These are phyloP conservation scores for Leccinum cinnamomeum DNA, from an alignment of 1,284 basidiomycete genomes.

Conservation along the genomic window DNA sequence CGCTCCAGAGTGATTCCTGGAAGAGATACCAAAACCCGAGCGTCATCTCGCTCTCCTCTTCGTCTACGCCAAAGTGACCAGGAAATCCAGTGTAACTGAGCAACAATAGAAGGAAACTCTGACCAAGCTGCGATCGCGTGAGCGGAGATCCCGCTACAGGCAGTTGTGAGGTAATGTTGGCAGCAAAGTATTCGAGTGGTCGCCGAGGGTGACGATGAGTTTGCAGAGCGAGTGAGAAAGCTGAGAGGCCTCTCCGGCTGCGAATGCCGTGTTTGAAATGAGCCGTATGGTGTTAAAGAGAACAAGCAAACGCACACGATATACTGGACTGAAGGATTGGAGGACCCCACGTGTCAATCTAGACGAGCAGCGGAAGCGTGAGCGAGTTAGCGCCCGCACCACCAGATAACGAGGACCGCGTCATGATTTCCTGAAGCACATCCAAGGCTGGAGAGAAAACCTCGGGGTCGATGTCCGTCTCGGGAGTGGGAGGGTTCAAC, in stretches of 20 bases:
- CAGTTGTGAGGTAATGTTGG: constrained; percentile 53
- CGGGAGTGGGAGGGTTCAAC: constrained; percentile 29
- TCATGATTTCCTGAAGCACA: constrained; percentile 74
- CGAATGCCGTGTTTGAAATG: not conserved
- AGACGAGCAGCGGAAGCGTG: constrained; percentile 80
- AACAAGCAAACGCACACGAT: constrained; percentile 34
- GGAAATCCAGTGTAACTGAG: constrained; percentile 74
- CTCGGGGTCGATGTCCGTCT: constrained; percentile 43
- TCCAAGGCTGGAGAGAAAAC: constrained; percentile 67
- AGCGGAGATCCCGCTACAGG: constrained; percentile 31
- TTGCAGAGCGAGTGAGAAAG: constrained; percentile 72
- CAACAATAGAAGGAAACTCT: constrained; percentile 69
- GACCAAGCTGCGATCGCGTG: constrained; percentile 54
- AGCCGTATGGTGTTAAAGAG: not conserved
- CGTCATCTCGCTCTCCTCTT: constrained; percentile 84
- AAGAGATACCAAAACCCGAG: constrained; percentile 86
- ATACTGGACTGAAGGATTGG: constrained; percentile 52
- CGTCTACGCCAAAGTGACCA: constrained; percentile 77
- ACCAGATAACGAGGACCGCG: constrained; percentile 67
- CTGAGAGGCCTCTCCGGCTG: constrained; percentile 49
- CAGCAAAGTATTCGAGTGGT: constrained; percentile 85
- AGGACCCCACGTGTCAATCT: constrained; percentile 60
- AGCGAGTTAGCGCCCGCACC: constrained; percentile 71
- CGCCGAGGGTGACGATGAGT: constrained; percentile 76
- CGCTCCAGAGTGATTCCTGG: not conserved